A percentile compares a stretch with the other conserved stretches of the same genome.
Conservation (phyloP, 371 early-diverging fungal genomes). For the Choanephora cucurbitarum region DNA sequence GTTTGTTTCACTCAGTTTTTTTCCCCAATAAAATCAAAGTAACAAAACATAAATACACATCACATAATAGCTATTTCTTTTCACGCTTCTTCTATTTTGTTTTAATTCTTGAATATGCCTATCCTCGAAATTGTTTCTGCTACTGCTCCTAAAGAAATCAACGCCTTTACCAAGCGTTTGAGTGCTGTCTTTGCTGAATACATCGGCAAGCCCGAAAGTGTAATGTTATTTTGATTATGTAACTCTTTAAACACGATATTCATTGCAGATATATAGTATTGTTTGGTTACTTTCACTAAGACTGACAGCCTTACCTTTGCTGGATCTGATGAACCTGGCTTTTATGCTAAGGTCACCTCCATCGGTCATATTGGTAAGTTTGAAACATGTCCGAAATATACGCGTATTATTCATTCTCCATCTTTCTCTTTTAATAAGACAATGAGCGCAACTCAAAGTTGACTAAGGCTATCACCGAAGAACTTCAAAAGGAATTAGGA, state of each 20-base stretch:
- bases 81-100: background rate
- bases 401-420: constrained; percentile 1
- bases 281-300: constrained; percentile 44
- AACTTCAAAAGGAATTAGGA: constrained; percentile 38
- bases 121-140: constrained; percentile 46
- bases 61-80: background rate
- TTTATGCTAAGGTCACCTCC: constrained; percentile 42
- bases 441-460: constrained; percentile 41
- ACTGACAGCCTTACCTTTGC: constrained; percentile 37
- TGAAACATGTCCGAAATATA: background rate
- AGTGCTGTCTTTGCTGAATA: constrained; percentile 39
- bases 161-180: constrained; percentile 33
- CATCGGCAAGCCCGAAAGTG: constrained; percentile 50
- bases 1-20: background rate
- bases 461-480: constrained; percentile 22
- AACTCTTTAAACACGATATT: no score
- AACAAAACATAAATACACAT: background rate
- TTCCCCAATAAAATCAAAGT: background rate
- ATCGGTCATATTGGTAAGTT: constrained; percentile 47
- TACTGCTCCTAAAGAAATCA: constrained; percentile 38
- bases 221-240: constrained; percentile 59
- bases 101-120: constrained; percentile 26
- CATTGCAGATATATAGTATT: constrained; percentile 24
- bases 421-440: constrained; percentile 24
- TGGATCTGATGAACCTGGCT: constrained; percentile 38